These are phyloP conservation scores for Paramecium sexaurelia DNA, from an alignment of 73 alveolate species.

Conservation along the genomic window DNA sequence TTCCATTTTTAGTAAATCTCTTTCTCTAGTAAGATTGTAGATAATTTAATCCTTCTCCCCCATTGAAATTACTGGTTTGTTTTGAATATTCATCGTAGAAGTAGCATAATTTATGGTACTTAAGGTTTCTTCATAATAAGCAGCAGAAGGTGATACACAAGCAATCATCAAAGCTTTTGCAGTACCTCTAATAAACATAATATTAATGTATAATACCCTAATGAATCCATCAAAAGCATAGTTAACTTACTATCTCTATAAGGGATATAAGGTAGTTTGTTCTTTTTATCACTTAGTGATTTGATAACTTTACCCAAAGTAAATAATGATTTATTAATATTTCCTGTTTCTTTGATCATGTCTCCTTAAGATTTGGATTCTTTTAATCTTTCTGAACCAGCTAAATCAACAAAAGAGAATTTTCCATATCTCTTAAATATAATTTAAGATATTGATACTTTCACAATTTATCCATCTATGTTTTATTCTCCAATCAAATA, in stretches of 20 bases:
- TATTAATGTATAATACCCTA: constrained; percentile 73
- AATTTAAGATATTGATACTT: not conserved
- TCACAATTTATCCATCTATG: constrained; percentile 91
- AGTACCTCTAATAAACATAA: constrained; percentile 73
- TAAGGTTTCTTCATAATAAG: constrained; percentile 95
- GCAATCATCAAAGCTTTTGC: constrained; percentile 98
- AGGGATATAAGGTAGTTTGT: constrained; percentile 89
- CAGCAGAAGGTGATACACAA: constrained; percentile 93
- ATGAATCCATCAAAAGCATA: constrained; percentile 96
- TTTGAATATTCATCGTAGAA: constrained; percentile 97
- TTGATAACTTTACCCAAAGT: constrained; percentile 96
- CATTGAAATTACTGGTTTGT: constrained; percentile 97
- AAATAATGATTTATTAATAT: constrained; percentile 94
- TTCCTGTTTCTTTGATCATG: constrained; percentile 98
- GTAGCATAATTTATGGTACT: constrained; percentile 97
- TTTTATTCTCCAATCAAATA: constrained; percentile 92
- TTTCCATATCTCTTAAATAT: constrained; percentile 90
- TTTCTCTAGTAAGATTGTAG: constrained; percentile 87
- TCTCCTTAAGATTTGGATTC: constrained; percentile 96
- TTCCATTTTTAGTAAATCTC: constrained; percentile 88
- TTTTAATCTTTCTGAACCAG: constrained; percentile 98
- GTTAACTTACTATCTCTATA: constrained; percentile 98
- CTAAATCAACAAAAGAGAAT: constrained; percentile 97
- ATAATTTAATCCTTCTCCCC: constrained; percentile 94
- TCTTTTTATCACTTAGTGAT: constrained; percentile 84